These are phyloP conservation scores for Penicillium crystallinum DNA, from an alignment of 495 filamentous ascomycete genomes.

Conservation along the genomic window DNA sequence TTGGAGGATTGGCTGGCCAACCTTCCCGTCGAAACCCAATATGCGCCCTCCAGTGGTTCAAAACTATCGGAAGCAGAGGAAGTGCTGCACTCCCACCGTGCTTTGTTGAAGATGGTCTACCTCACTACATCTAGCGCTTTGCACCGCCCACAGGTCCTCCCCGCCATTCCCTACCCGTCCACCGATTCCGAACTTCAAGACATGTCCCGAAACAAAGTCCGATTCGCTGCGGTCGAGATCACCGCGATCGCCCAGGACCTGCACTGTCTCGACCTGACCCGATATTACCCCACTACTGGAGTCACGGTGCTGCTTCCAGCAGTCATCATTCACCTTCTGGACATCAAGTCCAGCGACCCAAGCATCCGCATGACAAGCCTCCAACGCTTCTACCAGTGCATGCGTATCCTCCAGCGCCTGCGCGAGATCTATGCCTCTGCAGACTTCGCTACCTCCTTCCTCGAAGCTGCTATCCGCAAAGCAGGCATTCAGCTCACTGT, in stretches of 20 bases:
- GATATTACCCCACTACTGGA: slow-evolving; percentile 78
- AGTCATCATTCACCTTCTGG: slow-evolving; percentile 84
- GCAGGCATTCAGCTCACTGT: slow-evolving; percentile 57
- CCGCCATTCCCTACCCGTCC: slow-evolving; percentile 59
- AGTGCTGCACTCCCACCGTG: slow-evolving; percentile 66
- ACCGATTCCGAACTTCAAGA: slow-evolving; percentile 62
- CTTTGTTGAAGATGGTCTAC: slow-evolving; percentile 83
- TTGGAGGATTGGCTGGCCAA: slow-evolving; percentile 65
- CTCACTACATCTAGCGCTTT: slow-evolving; percentile 81
- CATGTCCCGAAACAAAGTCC: slow-evolving; percentile 71
- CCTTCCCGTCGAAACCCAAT: slow-evolving; percentile 63
- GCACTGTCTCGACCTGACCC: slow-evolving; percentile 61
- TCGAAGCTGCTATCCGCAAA: slow-evolving; percentile 78
- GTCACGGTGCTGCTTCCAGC: slow-evolving; percentile 86
- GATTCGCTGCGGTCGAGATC: slow-evolving; percentile 72
- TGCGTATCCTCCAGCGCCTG: slow-evolving; percentile 74
- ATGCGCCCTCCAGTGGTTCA: slow-evolving; percentile 40
- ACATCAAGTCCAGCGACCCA: slow-evolving; percentile 74
- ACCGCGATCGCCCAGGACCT: slow-evolving; percentile 72
- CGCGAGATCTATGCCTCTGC: slow-evolving; percentile 82
- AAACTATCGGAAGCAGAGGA: slow-evolving; percentile 47
- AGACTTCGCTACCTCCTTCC: slow-evolving; percentile 78
- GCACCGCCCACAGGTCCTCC: slow-evolving; percentile 81
- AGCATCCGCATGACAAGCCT: slow-evolving; percentile 62
- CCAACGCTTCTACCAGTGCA: slow-evolving; percentile 77